Evolutionary conservation across 2,329 filamentous ascomycete species (phyloP).

Genomic region (Scortechinia acanthostroma): DNA sequence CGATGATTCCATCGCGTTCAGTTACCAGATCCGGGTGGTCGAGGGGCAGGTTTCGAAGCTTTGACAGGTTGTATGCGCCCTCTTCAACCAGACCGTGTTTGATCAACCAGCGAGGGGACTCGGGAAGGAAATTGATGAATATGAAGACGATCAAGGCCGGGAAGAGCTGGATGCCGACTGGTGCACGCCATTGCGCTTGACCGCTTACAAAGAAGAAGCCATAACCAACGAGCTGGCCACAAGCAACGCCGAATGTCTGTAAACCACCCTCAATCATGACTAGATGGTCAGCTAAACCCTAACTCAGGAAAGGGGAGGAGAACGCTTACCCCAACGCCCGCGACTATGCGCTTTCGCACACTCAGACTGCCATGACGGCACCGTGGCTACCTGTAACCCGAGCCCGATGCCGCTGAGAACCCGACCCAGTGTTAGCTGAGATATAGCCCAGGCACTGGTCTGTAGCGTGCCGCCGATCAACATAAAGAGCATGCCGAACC

Average conservation of each 20-base stretch:
- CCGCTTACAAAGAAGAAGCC: neutral
- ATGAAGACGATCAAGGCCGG: slow-evolving; percentile 17
- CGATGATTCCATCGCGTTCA: neutral
- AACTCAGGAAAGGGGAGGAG: no score
- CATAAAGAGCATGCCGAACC: slow-evolving; percentile 25
- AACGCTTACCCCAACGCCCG: neutral
- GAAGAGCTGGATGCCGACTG: neutral
- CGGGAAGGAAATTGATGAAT: slow-evolving; percentile 20
- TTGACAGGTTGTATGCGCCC: slow-evolving; percentile 10
- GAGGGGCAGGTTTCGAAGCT: neutral
- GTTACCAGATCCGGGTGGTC: neutral
- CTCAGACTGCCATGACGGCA: slow-evolving; percentile 35
- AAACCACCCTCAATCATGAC: no score
- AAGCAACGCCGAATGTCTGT: neutral
- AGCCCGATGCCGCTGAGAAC: slow-evolving; percentile 32
- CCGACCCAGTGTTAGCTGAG: slow-evolving; percentile 19
- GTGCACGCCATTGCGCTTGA: neutral
- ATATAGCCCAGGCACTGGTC: neutral
- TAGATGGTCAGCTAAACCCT: no score
- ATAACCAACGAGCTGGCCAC: neutral
- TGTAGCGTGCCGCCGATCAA: slow-evolving; percentile 30
- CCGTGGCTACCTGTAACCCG: slow-evolving; percentile 29
- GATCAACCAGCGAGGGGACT: slow-evolving; percentile 25
- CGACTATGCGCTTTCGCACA: slow-evolving; percentile 15
- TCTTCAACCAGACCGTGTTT: slow-evolving; percentile 11